Evolutionary conservation across 352 stramenopile genomes (phyloP).

Genomic region (Pythium grandisporangium): DNA sequence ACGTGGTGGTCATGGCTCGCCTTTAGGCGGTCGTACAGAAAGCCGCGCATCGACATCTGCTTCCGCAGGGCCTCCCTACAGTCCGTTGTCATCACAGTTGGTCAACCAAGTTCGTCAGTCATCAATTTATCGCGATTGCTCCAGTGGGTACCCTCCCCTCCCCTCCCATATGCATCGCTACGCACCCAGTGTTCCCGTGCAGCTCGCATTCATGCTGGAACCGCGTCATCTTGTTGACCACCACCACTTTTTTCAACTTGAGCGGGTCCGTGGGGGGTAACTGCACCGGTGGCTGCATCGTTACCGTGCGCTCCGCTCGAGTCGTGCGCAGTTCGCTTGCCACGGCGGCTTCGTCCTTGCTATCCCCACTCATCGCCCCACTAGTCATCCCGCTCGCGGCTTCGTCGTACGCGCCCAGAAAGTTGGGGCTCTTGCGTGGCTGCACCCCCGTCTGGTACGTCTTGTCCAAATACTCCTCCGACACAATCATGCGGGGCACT

Average conservation of each 20-base stretch:
- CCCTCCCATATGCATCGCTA: slow-evolving; percentile 1
- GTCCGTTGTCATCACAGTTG: slow-evolving; percentile 4
- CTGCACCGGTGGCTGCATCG: slow-evolving; percentile 26
- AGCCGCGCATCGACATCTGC: slow-evolving; percentile 87
- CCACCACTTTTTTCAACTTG: slow-evolving; percentile 71
- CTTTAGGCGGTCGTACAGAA: slow-evolving; percentile 81
- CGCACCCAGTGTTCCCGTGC: slow-evolving; percentile 72
- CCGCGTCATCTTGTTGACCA: slow-evolving; percentile 84
- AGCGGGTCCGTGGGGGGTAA: slow-evolving; percentile 35
- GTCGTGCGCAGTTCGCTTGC: background rate
- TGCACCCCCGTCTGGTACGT: slow-evolving; percentile 45
- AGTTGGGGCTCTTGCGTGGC: too few species aligned
- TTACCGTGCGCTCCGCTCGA: slow-evolving; percentile 1
- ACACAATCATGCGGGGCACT: slow-evolving; percentile 84
- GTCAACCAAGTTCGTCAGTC: too few species aligned
- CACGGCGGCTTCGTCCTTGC: slow-evolving; percentile 9
- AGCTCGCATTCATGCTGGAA: slow-evolving; percentile 82
- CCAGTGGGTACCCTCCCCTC: too few species aligned
- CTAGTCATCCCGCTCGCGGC: slow-evolving; percentile 11
- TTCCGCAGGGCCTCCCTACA: slow-evolving; percentile 76
- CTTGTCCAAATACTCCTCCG: slow-evolving; percentile 82
- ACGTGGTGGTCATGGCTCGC: slow-evolving; percentile 83
- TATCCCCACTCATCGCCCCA: background rate
- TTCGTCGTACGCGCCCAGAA: too few species aligned
- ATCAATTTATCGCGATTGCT: too few species aligned